Evolutionary conservation across 2,329 filamentous ascomycete genomes (phyloP).

Genomic region (Mariannaea elegans): DNA sequence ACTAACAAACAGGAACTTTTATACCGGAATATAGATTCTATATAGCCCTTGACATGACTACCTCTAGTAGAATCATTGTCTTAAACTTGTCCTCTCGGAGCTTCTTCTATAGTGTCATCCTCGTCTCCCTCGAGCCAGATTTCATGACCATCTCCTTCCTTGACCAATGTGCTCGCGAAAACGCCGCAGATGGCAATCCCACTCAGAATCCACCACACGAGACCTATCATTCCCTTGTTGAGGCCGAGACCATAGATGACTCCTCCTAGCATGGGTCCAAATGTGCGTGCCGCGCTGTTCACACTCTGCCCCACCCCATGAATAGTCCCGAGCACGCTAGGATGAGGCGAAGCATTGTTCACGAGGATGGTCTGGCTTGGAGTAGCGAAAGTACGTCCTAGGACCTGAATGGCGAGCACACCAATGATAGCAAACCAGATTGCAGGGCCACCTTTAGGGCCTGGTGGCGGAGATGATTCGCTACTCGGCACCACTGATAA

Average conservation of each 20-base stretch:
- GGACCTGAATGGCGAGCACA: constrained; percentile 71
- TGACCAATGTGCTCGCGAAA: constrained; percentile 63
- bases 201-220: constrained; percentile 66
- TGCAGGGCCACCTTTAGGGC: constrained; percentile 59
- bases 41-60: neutral
- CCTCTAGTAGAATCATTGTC: neutral
- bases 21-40: no score
- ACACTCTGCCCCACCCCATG: constrained; percentile 66
- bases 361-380: constrained; percentile 57
- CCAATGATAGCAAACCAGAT: constrained; percentile 72
- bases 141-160: constrained; percentile 71
- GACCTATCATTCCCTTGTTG: constrained; percentile 64
- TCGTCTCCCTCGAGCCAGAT: constrained; percentile 71
- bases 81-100: neutral
- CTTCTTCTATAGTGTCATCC: constrained; percentile 41
- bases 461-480: constrained; percentile 56
- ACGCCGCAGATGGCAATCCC: constrained; percentile 58
- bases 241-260: constrained; percentile 68
- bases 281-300: constrained; percentile 64
- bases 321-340: constrained; percentile 56
- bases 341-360: constrained; percentile 59
- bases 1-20: no score
- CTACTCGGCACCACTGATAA: constrained; percentile 72
- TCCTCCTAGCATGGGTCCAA: constrained; percentile 69
- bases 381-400: constrained; percentile 70